Conservation (phyloP, 495 filamentous ascomycete species). For the Lasiosphaeriaceae sp. region DNA sequence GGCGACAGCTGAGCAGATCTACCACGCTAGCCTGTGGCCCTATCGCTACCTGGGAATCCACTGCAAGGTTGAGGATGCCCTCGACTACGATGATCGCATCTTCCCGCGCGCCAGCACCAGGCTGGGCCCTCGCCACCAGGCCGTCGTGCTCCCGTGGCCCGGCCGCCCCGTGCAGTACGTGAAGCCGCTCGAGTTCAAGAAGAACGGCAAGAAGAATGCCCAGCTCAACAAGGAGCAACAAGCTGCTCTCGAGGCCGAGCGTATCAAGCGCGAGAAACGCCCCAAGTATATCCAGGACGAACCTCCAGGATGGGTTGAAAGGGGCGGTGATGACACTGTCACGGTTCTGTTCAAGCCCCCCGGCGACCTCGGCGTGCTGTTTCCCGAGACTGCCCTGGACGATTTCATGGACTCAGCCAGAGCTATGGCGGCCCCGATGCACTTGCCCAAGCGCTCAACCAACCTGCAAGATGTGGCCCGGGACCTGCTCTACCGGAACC, state of each 20-base stretch:
- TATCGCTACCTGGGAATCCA: slow-evolving; percentile 95
- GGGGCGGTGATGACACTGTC: slow-evolving; percentile 71
- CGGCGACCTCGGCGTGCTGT: slow-evolving; percentile 46
- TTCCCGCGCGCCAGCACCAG: slow-evolving; percentile 94
- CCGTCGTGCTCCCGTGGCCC: slow-evolving; percentile 76
- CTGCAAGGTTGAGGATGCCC: slow-evolving; percentile 90
- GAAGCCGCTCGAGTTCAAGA: slow-evolving; percentile 83
- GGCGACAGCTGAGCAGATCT: slow-evolving; percentile 84
- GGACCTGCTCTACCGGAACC: slow-evolving; percentile 64
- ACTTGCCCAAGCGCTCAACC: slow-evolving; percentile 65
- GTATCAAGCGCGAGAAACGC: slow-evolving; percentile 67
- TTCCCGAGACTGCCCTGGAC: slow-evolving; percentile 49
- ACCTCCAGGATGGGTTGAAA: slow-evolving; percentile 75
- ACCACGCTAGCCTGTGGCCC: slow-evolving; percentile 90
- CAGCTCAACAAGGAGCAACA: slow-evolving; percentile 75
- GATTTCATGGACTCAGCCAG: slow-evolving; percentile 71
- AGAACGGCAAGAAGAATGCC: slow-evolving; percentile 56
- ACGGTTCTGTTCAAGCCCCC: slow-evolving; percentile 60
- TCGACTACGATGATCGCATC: slow-evolving; percentile 97
- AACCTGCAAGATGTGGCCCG: slow-evolving; percentile 88
- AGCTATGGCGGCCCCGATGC: slow-evolving; percentile 55
- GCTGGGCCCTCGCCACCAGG: slow-evolving; percentile 88
- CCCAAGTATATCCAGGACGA: slow-evolving; percentile 94
- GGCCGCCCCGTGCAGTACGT: slow-evolving; percentile 84
- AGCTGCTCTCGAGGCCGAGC: slow-evolving; percentile 77